Evolutionary conservation across 2,329 filamentous ascomycete species (phyloP).

Genomic region (Ophiocordyceps camponoti-floridani): DNA sequence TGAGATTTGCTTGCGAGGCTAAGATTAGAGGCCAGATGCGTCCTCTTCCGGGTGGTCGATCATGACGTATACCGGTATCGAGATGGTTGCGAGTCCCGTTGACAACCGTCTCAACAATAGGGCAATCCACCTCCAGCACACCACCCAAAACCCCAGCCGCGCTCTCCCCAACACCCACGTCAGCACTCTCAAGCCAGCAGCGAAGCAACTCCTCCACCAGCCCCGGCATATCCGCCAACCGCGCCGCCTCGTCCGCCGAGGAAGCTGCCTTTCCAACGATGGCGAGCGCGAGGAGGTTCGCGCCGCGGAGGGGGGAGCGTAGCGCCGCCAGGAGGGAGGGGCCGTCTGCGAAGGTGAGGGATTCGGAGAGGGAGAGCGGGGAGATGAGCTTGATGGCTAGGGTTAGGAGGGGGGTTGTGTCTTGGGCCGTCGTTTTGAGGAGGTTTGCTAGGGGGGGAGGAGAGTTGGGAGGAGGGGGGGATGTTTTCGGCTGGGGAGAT

Average conservation of each 20-base stretch:
- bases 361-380: slow-evolving; percentile 31
- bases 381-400: slow-evolving; percentile 37
- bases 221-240: slow-evolving; percentile 29
- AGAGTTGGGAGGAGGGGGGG: slow-evolving; percentile 31
- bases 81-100: neutral
- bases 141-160: slow-evolving; percentile 31
- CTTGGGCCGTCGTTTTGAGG: slow-evolving; percentile 29
- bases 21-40: slow-evolving; percentile 36
- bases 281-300: slow-evolving; percentile 37
- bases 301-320: slow-evolving; percentile 32
- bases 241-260: slow-evolving; percentile 27
- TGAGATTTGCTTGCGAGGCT: slow-evolving; percentile 23
- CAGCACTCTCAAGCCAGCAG: slow-evolving; percentile 32
- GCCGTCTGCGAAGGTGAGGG: slow-evolving; percentile 31
- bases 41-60: slow-evolving; percentile 24
- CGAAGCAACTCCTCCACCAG: slow-evolving; percentile 29
- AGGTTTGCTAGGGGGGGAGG: slow-evolving; percentile 34
- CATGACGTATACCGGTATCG: no score
- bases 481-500: slow-evolving; percentile 27
- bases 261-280: slow-evolving; percentile 36
- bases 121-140: slow-evolving; percentile 37
- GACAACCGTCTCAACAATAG: slow-evolving; percentile 8
- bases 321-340: slow-evolving; percentile 33
- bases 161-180: slow-evolving; percentile 37
- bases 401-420: slow-evolving; percentile 31